These are phyloP conservation scores for Calocera cornea DNA, from an alignment of 768 basidiomycete genomes.

Conservation along the genomic window DNA sequence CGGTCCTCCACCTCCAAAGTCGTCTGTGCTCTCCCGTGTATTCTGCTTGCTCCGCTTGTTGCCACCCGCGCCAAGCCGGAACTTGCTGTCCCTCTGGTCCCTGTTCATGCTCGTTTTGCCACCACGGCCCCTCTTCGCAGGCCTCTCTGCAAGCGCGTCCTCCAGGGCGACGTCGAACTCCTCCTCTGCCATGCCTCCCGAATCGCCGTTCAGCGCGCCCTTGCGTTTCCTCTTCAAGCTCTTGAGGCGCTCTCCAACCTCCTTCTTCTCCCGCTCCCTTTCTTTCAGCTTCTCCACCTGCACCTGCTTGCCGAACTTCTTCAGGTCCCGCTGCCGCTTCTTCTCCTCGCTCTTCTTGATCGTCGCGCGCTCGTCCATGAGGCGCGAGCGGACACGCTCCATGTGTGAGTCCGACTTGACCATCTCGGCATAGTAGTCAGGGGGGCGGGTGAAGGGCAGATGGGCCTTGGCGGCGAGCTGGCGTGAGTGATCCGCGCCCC, in stretches of 20 bases:
- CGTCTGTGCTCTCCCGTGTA: constrained; percentile 64
- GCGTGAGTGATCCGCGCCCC: constrained; percentile 63
- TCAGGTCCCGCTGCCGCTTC: constrained; percentile 79
- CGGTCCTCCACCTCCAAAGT: constrained; percentile 35
- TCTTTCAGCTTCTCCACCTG: constrained; percentile 90
- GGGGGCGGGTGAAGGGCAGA: constrained; percentile 77
- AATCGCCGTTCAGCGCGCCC: constrained; percentile 53
- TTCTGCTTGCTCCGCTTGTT: constrained; percentile 61
- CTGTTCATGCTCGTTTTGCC: constrained; percentile 35
- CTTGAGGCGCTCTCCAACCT: constrained; percentile 75
- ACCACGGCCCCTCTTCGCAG: constrained; percentile 39
- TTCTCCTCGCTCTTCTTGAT: constrained; percentile 91
- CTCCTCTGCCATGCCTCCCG: constrained; percentile 39
- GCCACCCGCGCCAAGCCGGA: constrained; percentile 52
- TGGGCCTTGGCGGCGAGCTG: constrained; percentile 51
- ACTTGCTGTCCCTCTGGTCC: constrained; percentile 59
- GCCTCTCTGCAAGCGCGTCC: constrained; percentile 67
- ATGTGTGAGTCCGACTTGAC: constrained; percentile 94
- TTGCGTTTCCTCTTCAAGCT: constrained; percentile 85
- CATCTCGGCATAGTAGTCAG: constrained; percentile 98
- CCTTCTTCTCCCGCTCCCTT: constrained; percentile 78
- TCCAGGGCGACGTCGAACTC: constrained; percentile 85
- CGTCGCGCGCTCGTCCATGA: constrained; percentile 74
- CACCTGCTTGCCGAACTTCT: constrained; percentile 97
- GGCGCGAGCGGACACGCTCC: constrained; percentile 83